Percentiles rank a stretch among this genome's conserved stretches.
phyloP scores from a whole-genome alignment of 352 stramenopile genomes.

The Phytophthora pini region DNA sequence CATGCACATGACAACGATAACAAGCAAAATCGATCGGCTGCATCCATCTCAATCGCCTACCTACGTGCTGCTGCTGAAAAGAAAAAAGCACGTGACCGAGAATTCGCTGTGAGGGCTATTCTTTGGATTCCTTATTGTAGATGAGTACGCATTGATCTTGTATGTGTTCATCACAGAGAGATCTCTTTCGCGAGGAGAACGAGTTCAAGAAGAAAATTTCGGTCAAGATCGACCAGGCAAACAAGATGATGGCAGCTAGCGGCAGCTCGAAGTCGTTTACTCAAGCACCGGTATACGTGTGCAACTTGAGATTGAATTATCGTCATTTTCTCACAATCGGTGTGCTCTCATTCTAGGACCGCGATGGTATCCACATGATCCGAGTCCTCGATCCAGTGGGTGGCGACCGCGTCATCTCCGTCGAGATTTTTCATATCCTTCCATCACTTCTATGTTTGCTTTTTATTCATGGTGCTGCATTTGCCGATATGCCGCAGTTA shows the following conservation, averaged over 20 bases:
- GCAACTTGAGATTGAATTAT: background rate
- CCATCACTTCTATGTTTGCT: background rate
- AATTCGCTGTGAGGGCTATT: constrained; percentile 61
- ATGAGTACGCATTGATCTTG: background rate
- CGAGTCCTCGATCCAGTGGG: constrained; percentile 47
- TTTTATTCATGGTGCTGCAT: background rate
- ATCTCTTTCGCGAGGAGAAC: constrained; percentile 64
- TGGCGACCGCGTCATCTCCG: constrained; percentile 61
- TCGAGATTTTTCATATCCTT: constrained; percentile 85
- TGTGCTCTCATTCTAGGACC: constrained; percentile 45
- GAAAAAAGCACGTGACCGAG: constrained; percentile 67
- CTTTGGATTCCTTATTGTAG: background rate
- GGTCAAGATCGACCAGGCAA: constrained; percentile 84
- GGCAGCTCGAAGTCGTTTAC: constrained; percentile 58
- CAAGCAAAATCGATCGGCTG: constrained; percentile 18
- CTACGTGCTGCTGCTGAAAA: constrained; percentile 64
- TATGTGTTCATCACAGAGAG: constrained; percentile 32
- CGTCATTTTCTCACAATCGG: background rate
- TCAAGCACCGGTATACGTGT: constrained; percentile 46
- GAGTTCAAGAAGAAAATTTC: constrained; percentile 80
- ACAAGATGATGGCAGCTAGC: constrained; percentile 62
- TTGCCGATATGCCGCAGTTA: background rate
- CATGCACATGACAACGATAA: constrained; percentile 18
- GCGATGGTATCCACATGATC: constrained; percentile 76
- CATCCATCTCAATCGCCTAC: constrained; percentile 66